These are phyloP conservation scores for Phytophthora ramorum DNA, from an alignment of 352 stramenopile species.

Conservation along the genomic window DNA sequence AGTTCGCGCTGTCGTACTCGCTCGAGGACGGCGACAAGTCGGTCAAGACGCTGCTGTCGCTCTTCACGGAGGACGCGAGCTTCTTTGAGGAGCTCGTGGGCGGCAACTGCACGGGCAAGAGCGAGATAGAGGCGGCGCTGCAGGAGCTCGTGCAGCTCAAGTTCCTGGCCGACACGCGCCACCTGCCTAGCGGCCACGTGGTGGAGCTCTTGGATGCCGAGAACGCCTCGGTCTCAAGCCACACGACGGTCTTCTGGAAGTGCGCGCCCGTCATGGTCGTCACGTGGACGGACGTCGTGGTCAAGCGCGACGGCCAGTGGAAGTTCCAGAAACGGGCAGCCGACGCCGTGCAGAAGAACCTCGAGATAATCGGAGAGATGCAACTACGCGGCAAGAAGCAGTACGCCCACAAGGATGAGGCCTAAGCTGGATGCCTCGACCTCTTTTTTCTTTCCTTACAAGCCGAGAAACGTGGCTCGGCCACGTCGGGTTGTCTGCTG, in stretches of 20 bases:
- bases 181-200: conserved; percentile 84
- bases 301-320: conserved; percentile 80
- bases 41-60: conserved; percentile 65
- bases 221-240: conserved; percentile 62
- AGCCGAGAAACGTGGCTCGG: too few relatives aligned
- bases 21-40: conserved; percentile 79
- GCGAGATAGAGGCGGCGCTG: conserved; percentile 78
- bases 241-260: conserved; percentile 87
- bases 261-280: conserved; percentile 86
- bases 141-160: conserved; percentile 76
- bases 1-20: conserved; percentile 81
- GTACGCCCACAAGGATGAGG: conserved; percentile 74
- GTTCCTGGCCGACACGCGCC: conserved; percentile 83
- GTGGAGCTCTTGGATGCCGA: conserved; percentile 66
- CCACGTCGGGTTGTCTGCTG: not conserved
- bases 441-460: conserved; percentile 8
- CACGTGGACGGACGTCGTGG: conserved; percentile 79
- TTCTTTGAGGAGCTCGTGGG: conserved; percentile 85
- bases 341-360: conserved; percentile 88
- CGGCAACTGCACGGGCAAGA: conserved; percentile 58
- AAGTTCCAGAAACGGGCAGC: conserved; percentile 75
- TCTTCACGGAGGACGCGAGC: conserved; percentile 77
- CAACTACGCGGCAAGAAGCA: conserved; percentile 90
- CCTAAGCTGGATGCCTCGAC: conserved; percentile 16
- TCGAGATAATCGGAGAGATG: conserved; percentile 91